phyloP scores from a whole-genome alignment of 768 basidiomycete genomes.

The Tremella yokohamensis region DNA sequence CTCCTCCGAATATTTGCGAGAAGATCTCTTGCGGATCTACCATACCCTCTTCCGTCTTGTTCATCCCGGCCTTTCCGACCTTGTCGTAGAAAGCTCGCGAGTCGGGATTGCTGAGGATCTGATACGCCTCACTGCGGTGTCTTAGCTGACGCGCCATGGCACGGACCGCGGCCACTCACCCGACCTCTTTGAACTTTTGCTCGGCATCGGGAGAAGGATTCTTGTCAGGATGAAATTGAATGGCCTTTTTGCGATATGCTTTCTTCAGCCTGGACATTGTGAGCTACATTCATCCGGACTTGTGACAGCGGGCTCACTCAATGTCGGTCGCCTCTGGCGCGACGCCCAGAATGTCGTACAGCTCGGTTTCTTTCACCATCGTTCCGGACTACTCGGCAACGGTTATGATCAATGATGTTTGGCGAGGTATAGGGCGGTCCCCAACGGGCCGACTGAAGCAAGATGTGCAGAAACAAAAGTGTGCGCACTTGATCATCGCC shows the following conservation, averaged over 20 bases:
- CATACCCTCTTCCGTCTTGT: constrained; percentile 68
- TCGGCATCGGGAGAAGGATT: constrained; percentile 89
- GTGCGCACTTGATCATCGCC: too few species aligned
- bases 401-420: too few species aligned
- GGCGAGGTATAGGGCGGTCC: too few species aligned
- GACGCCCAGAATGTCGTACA: constrained; percentile 52
- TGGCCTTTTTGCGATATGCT: constrained; percentile 88
- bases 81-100: constrained; percentile 86
- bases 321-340: constrained; percentile 48
- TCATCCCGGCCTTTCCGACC: constrained; percentile 83
- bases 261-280: constrained; percentile 65
- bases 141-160: constrained; percentile 3
- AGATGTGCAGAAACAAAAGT: too few species aligned
- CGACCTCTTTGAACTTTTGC: constrained; percentile 94
- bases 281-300: constrained; percentile 6
- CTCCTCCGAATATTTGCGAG: constrained; percentile 87
- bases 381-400: too few species aligned
- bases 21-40: constrained; percentile 94
- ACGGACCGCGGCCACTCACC: constrained; percentile 54
- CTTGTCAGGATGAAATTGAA: constrained; percentile 96
- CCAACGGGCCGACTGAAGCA: too few species aligned
- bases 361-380: constrained; percentile 49
- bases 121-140: constrained; percentile 74
- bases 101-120: constrained; percentile 68
- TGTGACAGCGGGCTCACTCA: constrained; percentile 32